Base-by-base conservation (phyloP, 805 yeast species). In the Saccharomycopsis amapae region DNA sequence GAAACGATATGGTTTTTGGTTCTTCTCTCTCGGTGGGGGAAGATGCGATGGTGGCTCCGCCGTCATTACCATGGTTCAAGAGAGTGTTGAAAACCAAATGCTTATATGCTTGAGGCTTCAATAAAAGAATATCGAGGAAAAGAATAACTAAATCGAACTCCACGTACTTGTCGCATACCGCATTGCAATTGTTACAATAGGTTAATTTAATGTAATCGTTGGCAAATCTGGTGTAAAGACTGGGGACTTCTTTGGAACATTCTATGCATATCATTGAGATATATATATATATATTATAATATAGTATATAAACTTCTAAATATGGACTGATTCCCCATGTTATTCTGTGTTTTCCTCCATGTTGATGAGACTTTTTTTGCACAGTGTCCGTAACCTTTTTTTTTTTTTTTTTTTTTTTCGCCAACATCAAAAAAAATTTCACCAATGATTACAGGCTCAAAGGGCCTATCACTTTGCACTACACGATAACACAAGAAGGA, bases 91-190 rank as follows among this genome's bases (percentile, higher is more conserved):
- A 90, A 2, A 89, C 85, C 43, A 90, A 64, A 62, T 93, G 99
- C 38, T 93, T 72, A 54, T 81, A 85, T 0, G 90, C 97, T 55
- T 83, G 94, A 2, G 93, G 88, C 56, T 89, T 86, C 55, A 93
- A 65, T 10, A 93, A 71, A 44, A 93, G 64, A 38, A 90, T 70
- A 57, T 93, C 97, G 19, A 93, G 79, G 59, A 86, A 84, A 18
- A 90, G 66, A 2, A 93, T 67, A 5, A 90, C 94, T 46, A 78
- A 75, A 61, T 93, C 99, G 53, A 78, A 81, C 61, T 93, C 99
- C 25, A 90, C 81, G 64, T 93, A 93, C 59, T 84, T 82, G 62
- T 93, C 99, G 2, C 88, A 95, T 19, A 84, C 78, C 42, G 72
- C 68, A 25, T 75, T 71, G 61, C 99, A 93, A 24, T 65, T 60